Evolutionary conservation across 2,329 filamentous ascomycete species (phyloP), one percentile per base, ranked within the genome.

Genomic region (Fusarium annulatum): DNA sequence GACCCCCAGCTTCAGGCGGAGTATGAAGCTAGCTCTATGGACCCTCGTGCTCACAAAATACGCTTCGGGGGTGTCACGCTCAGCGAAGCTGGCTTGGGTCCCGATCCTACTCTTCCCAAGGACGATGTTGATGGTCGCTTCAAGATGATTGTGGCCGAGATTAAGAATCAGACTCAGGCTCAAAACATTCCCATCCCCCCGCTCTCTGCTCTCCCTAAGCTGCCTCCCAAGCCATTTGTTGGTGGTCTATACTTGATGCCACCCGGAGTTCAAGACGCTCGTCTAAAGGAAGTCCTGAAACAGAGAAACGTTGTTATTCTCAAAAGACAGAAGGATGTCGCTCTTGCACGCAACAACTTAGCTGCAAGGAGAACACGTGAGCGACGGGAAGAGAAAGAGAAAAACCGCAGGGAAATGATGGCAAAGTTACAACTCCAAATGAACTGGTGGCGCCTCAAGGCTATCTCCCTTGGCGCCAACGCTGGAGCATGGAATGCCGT

Each of bases 361-460:
- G 81, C 83, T 1, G 83, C 83, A 30, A 82, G 81, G 70, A 80
- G 82, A 60, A 81, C 79, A 16, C 78, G 83, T 2, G 67, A 78
- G 26, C 72, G 77, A 26, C 77, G 82, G 1, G 61, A 80, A 33
- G 82, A 83, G 56, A 65, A 73, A 1, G 71, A 81, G 3, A 52
- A 61, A 0, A 67, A 75, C 16, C 73, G 74, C 12, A 74, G 73
- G 5, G 23, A 36, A 7, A 67, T 82, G 28, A 65, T 78, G 21
- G 74, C 78, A 43, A 72, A 75, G 5, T 67, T 73, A 41, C 62
- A 73, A 10, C 69, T 78, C 10, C 78, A 81, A 68, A 65, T 73
- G 19, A 61, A 69, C 59, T 82, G 77, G 77, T 78, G 80, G 59
- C 75, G 77, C 4, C 53, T 81, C 45, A 71, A 76, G 49, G 72